Percentiles rank a stretch among this genome's conserved stretches.
phyloP scores from a whole-genome alignment of 345 rosid genomes.

The Aethionema arabicum region DNA sequence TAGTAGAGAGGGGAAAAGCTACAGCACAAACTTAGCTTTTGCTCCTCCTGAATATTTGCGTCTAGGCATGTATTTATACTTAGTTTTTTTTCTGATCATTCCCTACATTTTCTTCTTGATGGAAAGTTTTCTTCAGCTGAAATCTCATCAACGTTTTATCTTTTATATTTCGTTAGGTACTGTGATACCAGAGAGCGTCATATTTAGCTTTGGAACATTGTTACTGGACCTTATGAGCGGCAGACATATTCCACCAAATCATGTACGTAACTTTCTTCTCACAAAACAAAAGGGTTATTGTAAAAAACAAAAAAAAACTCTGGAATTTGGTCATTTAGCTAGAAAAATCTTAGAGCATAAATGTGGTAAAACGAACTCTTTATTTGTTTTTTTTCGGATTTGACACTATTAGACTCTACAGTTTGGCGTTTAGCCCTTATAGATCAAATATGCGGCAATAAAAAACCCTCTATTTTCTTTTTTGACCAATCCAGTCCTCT shows the following conservation, averaged over 20 bases:
- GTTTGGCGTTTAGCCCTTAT: no score
- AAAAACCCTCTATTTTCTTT: no score
- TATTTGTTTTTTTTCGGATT: no score
- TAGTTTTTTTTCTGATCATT: not conserved
- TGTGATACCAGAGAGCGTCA: conserved; percentile 88
- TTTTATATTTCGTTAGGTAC: conserved; percentile 58
- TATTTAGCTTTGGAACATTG: conserved; percentile 95
- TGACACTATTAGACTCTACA: no score
- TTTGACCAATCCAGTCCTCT: no score
- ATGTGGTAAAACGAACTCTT: no score
- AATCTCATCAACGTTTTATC: conserved; percentile 1
- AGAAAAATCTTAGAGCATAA: no score
- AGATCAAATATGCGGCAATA: no score
- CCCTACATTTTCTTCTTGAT: not conserved
- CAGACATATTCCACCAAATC: conserved; percentile 97
- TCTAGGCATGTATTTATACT: conserved; percentile 48
- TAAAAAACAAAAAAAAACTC: no score
- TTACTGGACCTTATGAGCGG: conserved; percentile 95
- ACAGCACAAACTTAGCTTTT: conserved; percentile 93
- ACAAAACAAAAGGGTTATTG: conserved; percentile 3
- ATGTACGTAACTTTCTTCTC: conserved; percentile 60
- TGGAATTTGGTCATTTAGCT: no score
- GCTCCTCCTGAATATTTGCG: conserved; percentile 97
- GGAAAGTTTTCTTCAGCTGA: conserved; percentile 13
- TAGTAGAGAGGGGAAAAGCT: conserved; percentile 92